Evolutionary conservation across 805 yeast genomes (phyloP).

Genomic region (Teunomyces funiuensis): DNA sequence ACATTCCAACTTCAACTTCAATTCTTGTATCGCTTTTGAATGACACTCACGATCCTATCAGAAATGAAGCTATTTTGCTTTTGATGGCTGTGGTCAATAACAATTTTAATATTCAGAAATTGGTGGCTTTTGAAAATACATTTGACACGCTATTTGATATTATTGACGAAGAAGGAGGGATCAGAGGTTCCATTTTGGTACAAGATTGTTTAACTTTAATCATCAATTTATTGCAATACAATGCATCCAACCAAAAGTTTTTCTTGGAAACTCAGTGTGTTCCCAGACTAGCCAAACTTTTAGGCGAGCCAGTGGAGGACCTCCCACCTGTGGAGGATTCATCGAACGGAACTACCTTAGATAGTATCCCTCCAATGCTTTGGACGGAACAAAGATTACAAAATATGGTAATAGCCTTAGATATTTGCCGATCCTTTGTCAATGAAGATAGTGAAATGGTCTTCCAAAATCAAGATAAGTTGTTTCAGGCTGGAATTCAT

Average conservation of each 20-base stretch:
- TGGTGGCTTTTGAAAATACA: conserved; percentile 92
- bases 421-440: conserved; percentile 71
- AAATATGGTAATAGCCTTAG: conserved; percentile 66
- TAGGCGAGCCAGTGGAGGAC: conserved; percentile 59
- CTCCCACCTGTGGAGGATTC: conserved; percentile 25
- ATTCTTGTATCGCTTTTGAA: conserved; percentile 58
- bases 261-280: conserved; percentile 85
- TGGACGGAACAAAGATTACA: conserved; percentile 79
- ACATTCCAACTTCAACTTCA: conserved; percentile 78
- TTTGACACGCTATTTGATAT: conserved; percentile 81
- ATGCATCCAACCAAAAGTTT: conserved; percentile 84
- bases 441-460: conserved; percentile 69
- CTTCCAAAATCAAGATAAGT: conserved; percentile 55
- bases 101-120: conserved; percentile 82
- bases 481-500: conserved; percentile 62
- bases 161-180: conserved; percentile 83
- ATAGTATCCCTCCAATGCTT: conserved; percentile 40
- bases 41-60: conserved; percentile 67
- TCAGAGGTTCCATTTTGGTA: conserved; percentile 84
- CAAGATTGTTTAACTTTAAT: conserved; percentile 84
- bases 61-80: conserved; percentile 85
- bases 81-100: conserved; percentile 79
- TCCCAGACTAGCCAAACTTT: conserved; percentile 58
- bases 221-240: conserved; percentile 70
- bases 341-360: conserved; percentile 17